Conservation (phyloP, 495 filamentous ascomycete genomes). For the Podospora tetraspora region DNA sequence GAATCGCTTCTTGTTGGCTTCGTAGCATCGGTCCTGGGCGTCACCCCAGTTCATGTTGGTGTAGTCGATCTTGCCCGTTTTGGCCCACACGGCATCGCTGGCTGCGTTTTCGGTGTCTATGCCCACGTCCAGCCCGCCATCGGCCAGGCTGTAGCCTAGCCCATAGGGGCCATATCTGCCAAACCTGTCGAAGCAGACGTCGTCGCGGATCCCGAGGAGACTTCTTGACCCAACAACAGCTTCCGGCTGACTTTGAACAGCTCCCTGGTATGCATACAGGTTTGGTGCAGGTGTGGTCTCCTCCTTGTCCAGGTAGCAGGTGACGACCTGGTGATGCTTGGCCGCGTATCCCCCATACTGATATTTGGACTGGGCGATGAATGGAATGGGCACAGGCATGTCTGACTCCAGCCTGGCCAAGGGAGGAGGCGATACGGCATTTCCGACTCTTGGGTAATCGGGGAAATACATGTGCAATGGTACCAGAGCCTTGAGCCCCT, state of each 20-base stretch:
- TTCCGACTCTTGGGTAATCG: slow-evolving; percentile 61
- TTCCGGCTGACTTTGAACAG: slow-evolving; percentile 74
- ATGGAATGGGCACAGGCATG: slow-evolving; percentile 52
- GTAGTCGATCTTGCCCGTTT: slow-evolving; percentile 67
- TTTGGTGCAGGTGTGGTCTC: slow-evolving; percentile 56
- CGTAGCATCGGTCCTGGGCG: slow-evolving; percentile 63
- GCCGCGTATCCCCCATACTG: slow-evolving; percentile 51
- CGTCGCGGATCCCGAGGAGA: slow-evolving; percentile 68
- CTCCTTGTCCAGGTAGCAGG: slow-evolving; percentile 70
- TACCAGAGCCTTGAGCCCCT: slow-evolving; percentile 66
- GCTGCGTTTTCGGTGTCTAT: slow-evolving; percentile 71
- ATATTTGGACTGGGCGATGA: slow-evolving; percentile 66
- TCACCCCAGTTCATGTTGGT: slow-evolving; percentile 67
- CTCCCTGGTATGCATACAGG: slow-evolving; percentile 63
- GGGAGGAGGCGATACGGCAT: slow-evolving; percentile 27
- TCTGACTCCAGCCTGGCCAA: slow-evolving; percentile 31
- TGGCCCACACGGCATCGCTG: slow-evolving; percentile 64
- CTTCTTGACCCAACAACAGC: slow-evolving; percentile 75
- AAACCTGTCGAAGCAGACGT: slow-evolving; percentile 91
- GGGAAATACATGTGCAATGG: slow-evolving; percentile 57
- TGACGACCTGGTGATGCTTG: slow-evolving; percentile 57
- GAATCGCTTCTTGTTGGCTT: slow-evolving; percentile 65
- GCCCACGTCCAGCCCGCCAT: slow-evolving; percentile 73
- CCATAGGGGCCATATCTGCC: slow-evolving; percentile 89
- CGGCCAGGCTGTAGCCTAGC: slow-evolving; percentile 67